Evolutionary conservation across 345 rosid genomes (phyloP).

Genomic region (Salix dunnii): DNA sequence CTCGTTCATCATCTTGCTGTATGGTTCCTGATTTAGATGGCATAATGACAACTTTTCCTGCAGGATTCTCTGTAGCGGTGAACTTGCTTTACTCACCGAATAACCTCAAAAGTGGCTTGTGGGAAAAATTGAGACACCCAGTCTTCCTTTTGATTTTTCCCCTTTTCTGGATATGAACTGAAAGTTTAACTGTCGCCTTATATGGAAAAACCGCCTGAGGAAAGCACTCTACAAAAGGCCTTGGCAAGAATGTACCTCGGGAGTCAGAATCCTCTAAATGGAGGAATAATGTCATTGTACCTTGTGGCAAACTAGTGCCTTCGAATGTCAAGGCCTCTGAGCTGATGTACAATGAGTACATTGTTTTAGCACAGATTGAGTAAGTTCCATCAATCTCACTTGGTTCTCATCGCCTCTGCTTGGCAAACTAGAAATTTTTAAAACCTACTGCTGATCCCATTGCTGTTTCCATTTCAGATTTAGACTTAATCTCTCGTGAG

Average conservation of each 20-base stretch:
- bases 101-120: background rate
- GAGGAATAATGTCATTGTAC: constrained; percentile 79
- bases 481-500: background rate
- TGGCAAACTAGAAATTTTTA: background rate
- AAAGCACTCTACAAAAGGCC: constrained; percentile 93
- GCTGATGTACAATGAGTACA: constrained; percentile 91
- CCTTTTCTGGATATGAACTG: background rate
- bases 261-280: constrained; percentile 74
- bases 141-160: background rate
- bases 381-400: constrained; percentile 30
- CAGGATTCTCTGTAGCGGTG: background rate
- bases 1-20: background rate
- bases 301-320: constrained; percentile 87
- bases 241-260: constrained; percentile 76
- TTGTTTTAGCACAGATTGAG: constrained; percentile 81
- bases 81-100: background rate
- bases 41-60: background rate
- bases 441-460: background rate
- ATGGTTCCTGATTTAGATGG: background rate
- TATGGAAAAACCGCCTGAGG: constrained; percentile 82
- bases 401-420: background rate
- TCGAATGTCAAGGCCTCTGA: constrained; percentile 71
- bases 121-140: background rate
- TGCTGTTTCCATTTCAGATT: background rate
- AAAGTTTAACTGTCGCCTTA: constrained; percentile 32